Base-by-base conservation (phyloP, 2,329 filamentous ascomycete genomes). In the Fusarium begoniae region DNA sequence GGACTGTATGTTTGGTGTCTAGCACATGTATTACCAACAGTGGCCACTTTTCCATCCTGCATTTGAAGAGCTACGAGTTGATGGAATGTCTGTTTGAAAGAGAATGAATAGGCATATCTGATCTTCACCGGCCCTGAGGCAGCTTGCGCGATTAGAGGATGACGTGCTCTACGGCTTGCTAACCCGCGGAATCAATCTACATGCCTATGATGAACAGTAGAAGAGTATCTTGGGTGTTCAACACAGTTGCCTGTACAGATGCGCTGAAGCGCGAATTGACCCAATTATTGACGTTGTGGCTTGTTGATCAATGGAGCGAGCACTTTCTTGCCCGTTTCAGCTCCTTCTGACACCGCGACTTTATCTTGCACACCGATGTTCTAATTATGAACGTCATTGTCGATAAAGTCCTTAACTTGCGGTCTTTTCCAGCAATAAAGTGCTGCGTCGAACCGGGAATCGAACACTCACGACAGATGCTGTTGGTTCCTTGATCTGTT, bases 141-240 rank as follows among this genome's bases (percentile, higher is more conserved):
- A 22, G 8, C 18, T 22, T 14, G 38, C 1, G 38, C 38, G 0
- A 22, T 40, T 20, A 20, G 38, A 22, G 1, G 38, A 40, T 20
- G 18, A 22, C 12, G 20, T 40, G 20, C 8, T 10, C 20, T 13
- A 40, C 8, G 2, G 20, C 20, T 40, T 40, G 38, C 0, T 40
- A 0, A 13, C 18, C 6, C 10, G 18, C 38, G 2, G 18, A 9
- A 22, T 12, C 2, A 40, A 7, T 40, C 2, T 22, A 0, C 11
- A 1, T 38, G 18, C 18, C 5, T 38, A 13, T 40, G 6, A 22
- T 40, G 32, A 13, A 22, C 7, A 40, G 7, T 20, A 41, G 8
- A n/a, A n/a, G 12, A 41, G 5, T n/a, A 13, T 12, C 8, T 41
- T 41, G 0, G 12, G 40, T n/a, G 8, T 41, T n/a, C 13, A n/a